phyloP scores from a whole-genome alignment of 495 filamentous ascomycete species.

The Pseudomonodictys pantanalensis region DNA sequence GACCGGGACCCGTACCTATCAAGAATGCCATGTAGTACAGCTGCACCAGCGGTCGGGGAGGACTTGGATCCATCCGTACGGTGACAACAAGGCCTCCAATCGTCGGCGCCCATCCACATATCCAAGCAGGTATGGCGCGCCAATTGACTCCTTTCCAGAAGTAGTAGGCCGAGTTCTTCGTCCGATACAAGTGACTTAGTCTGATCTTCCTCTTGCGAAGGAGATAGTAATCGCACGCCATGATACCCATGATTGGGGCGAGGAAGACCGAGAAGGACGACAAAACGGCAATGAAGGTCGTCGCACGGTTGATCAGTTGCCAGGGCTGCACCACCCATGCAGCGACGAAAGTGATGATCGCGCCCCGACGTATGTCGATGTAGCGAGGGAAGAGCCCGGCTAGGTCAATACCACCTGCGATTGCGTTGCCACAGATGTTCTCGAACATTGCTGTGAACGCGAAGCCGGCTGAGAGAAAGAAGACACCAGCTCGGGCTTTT shows the following conservation, averaged over 20 bases:
- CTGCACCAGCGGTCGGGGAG: constrained; percentile 33
- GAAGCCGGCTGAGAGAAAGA: constrained; percentile 25
- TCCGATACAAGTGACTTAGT: constrained; percentile 38
- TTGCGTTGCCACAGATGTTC: constrained; percentile 24
- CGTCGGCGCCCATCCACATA: constrained; percentile 40
- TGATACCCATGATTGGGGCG: constrained; percentile 44
- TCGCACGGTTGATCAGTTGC: constrained; percentile 51
- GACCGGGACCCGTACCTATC: constrained; percentile 32
- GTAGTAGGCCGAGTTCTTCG: constrained; percentile 35
- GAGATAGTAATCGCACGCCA: constrained; percentile 43
- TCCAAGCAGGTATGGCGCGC: constrained; percentile 39
- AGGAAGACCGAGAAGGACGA: constrained; percentile 52
- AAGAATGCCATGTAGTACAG: constrained; percentile 44
- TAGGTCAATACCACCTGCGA: constrained; percentile 22
- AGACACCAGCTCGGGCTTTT: constrained; percentile 17
- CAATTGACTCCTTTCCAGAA: constrained; percentile 43
- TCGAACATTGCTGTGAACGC: constrained; percentile 27
- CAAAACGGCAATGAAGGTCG: constrained; percentile 51
- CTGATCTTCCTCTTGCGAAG: constrained; percentile 37
- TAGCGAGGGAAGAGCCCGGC: constrained; percentile 44
- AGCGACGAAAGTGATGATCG: constrained; percentile 45
- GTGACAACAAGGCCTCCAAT: constrained; percentile 39
- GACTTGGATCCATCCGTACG: constrained; percentile 31
- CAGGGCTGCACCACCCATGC: constrained; percentile 52
- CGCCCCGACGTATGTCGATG: constrained; percentile 52